Conservation (phyloP, 129 eudicot genomes). For the Saposhnikovia divaricata region DNA sequence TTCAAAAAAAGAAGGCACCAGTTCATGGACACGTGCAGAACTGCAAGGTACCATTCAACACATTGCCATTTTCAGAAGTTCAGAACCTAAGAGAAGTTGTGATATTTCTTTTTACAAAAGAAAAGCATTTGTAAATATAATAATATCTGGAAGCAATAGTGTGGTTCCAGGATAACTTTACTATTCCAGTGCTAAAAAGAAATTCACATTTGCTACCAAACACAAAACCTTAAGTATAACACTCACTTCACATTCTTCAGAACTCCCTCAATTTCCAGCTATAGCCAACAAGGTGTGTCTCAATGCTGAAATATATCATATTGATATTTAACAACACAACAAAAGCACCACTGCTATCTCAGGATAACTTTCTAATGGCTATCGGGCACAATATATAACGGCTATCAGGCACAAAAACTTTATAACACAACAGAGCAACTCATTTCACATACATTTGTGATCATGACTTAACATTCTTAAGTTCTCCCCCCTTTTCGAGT, state of each 20-base stretch:
- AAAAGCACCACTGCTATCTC: background rate
- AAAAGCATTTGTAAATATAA: too few relatives aligned
- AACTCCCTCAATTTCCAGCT: background rate
- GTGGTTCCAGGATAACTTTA: too few relatives aligned
- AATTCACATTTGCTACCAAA: background rate
- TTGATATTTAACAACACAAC: background rate
- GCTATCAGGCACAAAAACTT: background rate
- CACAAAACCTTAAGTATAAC: background rate
- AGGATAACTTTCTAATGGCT: background rate
- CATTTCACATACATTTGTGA: background rate
- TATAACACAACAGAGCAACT: background rate
- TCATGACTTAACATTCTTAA: slow-evolving; percentile 63
- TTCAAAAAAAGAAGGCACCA: background rate
- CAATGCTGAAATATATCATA: background rate
- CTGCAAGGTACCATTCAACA: background rate
- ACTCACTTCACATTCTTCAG: background rate
- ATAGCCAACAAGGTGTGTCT: background rate
- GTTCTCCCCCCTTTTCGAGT: slow-evolving; percentile 80
- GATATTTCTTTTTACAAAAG: background rate
- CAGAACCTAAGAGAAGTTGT: too few relatives aligned
- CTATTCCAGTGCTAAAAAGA: too few relatives aligned
- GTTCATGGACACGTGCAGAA: background rate
- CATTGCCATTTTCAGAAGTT: too few relatives aligned
- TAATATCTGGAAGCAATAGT: too few relatives aligned
- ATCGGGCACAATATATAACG: background rate